phyloP scores from a whole-genome alignment of 305 asterid genomes.

The Caryopteris hybrid region DNA sequence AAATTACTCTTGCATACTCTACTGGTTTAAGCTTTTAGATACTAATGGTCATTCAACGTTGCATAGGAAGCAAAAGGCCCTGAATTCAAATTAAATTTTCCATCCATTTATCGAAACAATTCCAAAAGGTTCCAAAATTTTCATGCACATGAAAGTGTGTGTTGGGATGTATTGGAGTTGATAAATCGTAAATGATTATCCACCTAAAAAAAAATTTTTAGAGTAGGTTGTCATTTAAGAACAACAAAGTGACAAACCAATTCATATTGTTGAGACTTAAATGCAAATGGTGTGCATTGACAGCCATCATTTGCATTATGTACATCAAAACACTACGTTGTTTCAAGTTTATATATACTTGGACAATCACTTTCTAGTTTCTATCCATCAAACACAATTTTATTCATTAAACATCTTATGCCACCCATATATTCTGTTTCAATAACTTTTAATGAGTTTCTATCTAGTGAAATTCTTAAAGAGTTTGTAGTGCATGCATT shows the following conservation, averaged over 20 bases:
- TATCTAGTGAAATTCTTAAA: background rate
- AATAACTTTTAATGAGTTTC: background rate
- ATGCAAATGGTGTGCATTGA: background rate
- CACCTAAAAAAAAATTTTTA: background rate
- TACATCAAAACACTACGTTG: background rate
- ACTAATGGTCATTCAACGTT: background rate
- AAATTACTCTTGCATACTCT: background rate
- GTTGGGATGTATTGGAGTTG: background rate
- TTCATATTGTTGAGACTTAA: background rate
- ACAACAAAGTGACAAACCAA: background rate
- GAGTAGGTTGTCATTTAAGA: background rate
- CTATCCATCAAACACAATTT: background rate
- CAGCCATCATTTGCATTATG: background rate
- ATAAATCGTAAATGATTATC: background rate
- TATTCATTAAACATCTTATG: background rate
- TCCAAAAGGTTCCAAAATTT: background rate
- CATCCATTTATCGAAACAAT: too few species aligned
- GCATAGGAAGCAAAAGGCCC: background rate
- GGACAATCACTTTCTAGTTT: background rate
- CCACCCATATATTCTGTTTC: background rate
- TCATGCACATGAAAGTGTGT: background rate
- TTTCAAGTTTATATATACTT: background rate
- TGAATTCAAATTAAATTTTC: too few species aligned
- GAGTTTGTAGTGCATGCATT: too few species aligned
- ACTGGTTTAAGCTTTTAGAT: background rate